Evolutionary conservation across 495 filamentous ascomycete species (phyloP).

Genomic region (Elaphomyces granulatus): DNA sequence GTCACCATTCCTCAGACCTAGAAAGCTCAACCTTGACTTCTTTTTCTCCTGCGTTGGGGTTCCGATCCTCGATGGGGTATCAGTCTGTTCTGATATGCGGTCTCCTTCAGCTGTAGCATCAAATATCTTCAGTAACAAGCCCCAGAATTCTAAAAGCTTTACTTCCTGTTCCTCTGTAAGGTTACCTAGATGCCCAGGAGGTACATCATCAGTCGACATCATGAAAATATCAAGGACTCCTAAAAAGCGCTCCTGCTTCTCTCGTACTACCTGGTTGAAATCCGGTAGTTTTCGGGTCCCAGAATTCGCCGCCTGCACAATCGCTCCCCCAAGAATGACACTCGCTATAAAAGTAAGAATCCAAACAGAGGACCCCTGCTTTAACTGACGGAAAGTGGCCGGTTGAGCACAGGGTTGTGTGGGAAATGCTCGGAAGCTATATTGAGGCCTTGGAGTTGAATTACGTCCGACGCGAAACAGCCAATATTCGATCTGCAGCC

Average conservation of each 20-base stretch:
- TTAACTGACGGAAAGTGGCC: constrained; percentile 14
- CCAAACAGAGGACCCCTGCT: constrained; percentile 28
- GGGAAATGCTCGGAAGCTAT: constrained; percentile 1
- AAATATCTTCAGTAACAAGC: constrained; percentile 61
- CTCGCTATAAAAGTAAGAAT: constrained; percentile 1
- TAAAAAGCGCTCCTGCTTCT: constrained; percentile 16
- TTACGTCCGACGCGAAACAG: no score
- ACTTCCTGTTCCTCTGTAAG: constrained; percentile 78
- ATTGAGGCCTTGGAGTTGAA: constrained; percentile 3
- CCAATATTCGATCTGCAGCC: no score
- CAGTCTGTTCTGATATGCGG: constrained; percentile 9
- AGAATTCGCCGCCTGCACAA: neutral
- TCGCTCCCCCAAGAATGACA: constrained; percentile 1
- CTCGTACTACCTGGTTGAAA: no score
- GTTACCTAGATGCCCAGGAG: constrained; percentile 70
- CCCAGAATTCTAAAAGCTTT: constrained; percentile 82
- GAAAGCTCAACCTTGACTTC: constrained; percentile 49
- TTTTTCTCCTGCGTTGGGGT: constrained; percentile 42
- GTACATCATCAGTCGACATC: constrained; percentile 27
- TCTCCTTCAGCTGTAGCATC: constrained; percentile 36
- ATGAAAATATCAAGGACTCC: constrained; percentile 29
- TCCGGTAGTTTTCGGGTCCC: no score
- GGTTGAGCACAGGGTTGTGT: constrained; percentile 1
- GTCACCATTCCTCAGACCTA: constrained; percentile 37
- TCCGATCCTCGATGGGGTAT: constrained; percentile 10